These are phyloP conservation scores for Tulasnella sp. DNA, from an alignment of 768 basidiomycete genomes.

Conservation along the genomic window DNA sequence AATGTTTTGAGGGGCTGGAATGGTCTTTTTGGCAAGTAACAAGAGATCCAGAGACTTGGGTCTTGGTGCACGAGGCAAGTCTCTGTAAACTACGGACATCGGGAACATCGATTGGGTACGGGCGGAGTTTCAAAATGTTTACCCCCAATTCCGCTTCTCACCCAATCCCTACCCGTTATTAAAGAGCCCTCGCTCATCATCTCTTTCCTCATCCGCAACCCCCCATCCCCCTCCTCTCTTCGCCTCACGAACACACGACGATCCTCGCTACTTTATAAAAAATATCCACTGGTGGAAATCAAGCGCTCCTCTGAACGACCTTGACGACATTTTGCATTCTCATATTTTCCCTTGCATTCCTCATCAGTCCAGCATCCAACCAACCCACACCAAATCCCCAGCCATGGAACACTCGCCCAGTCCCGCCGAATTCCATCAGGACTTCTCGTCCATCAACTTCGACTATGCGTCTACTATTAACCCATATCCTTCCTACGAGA, in stretches of 20 bases:
- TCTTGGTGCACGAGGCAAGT: neutral
- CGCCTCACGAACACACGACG: constrained; percentile 32
- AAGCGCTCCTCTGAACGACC: constrained; percentile 7
- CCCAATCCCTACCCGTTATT: neutral
- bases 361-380: constrained; percentile 20
- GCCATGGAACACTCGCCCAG: constrained; percentile 46
- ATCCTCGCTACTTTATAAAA: constrained; percentile 12
- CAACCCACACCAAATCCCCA: constrained; percentile 40
- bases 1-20: neutral
- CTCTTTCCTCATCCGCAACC: constrained; percentile 27
- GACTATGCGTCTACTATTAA: constrained; percentile 34
- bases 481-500: constrained; percentile 27
- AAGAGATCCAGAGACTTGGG: neutral
- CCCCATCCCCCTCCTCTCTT: constrained; percentile 35
- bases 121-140: neutral
- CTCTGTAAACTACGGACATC: neutral
- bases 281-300: constrained; percentile 25
- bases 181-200: constrained; percentile 31
- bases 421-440: constrained; percentile 48
- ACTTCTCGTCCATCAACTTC: constrained; percentile 40
- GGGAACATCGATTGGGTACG: neutral
- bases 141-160: constrained; percentile 15
- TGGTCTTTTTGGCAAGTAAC: neutral
- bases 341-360: constrained; percentile 11
- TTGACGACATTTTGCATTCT: constrained; percentile 10